Evolutionary conservation across 2,329 filamentous ascomycete species (phyloP), one percentile per base, ranked within the genome.

Genomic region (Cercospora brassicicola): DNA sequence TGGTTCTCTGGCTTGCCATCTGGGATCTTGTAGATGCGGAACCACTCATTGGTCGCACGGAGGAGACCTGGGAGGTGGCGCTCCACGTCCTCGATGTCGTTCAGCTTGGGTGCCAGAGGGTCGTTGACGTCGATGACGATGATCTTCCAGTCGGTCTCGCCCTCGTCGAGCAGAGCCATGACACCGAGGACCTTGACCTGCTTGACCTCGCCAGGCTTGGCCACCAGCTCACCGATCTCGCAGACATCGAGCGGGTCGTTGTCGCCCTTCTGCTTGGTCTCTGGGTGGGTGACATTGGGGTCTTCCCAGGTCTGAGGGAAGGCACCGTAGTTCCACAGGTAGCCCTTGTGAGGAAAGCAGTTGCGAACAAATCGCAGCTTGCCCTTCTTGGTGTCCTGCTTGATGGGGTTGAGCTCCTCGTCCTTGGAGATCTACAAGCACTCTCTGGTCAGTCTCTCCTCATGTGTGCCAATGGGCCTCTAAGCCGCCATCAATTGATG

Each of bases 11-110:
- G 94, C 93, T 99, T 99, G 87, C 95, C 95, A 81, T 99, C 95
- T 80, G 95, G 95, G 84, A 99, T 99, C 89, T 99, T 99, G 91
- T 99, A 99, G 89, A 99, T 99, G 83, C 95, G 93, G 93, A 99
- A 99, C 95, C 95, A 99, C 87, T 99, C 95, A 81, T 99, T 99
- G 81, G 94, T 98, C 80, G 95, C 95, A 76, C 95, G 91, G 81
- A 99, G 88, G 69, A 99, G 92, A 77, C 95, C 95, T 69, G 95
- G 95, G 67, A 99, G 90, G 86, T 98, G 95, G 80, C 94, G 91
- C 89, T 99, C 95, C 76, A 99, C 95, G 81, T 99, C 95, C 88
- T 98, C 95, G 72, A 98, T 90, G 82, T 98, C 94, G 85, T 99
- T 94, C 81, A 99, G 91, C 89, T 97, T 97, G 79, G 92, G 84